These are phyloP conservation scores for Aureobasidium sp. DNA, from an alignment of 2,329 filamentous ascomycete species.

Conservation along the genomic window DNA sequence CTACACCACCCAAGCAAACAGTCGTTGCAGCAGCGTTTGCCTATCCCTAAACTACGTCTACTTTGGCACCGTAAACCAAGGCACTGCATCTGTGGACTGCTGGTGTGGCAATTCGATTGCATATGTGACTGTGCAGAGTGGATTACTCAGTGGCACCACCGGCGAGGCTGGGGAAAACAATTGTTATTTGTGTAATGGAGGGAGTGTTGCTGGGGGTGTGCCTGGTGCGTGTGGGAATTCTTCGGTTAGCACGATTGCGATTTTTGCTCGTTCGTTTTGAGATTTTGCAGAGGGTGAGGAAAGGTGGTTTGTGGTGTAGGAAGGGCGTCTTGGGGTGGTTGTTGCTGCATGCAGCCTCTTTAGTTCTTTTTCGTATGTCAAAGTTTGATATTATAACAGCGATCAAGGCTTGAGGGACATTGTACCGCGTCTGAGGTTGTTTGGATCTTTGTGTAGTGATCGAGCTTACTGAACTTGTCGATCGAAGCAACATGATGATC, in stretches of 20 bases:
- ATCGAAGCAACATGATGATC: too few relatives aligned
- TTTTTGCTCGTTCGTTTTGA: constrained; percentile 24
- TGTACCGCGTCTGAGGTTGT: too few relatives aligned
- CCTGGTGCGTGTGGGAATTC: constrained; percentile 24
- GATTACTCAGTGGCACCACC: not conserved
- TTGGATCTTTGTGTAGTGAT: too few relatives aligned
- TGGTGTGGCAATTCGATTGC: constrained; percentile 25
- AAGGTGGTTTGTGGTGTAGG: not conserved
- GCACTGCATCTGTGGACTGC: constrained; percentile 22
- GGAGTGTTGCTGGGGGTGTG: constrained; percentile 15
- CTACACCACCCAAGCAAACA: constrained; percentile 20
- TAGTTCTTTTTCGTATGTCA: not conserved
- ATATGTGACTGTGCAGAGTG: constrained; percentile 20
- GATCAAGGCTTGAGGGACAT: too few relatives aligned
- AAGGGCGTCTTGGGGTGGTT: not conserved
- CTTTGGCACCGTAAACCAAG: constrained; percentile 25
- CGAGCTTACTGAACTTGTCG: too few relatives aligned
- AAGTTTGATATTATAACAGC: not conserved
- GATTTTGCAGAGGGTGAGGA: not conserved
- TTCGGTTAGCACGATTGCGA: constrained; percentile 23
- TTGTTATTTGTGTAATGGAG: constrained; percentile 17
- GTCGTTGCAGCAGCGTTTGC: constrained; percentile 21
- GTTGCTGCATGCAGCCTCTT: too few relatives aligned
- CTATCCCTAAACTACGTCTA: constrained; percentile 19
- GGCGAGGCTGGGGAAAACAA: constrained; percentile 12